Evolutionary conservation across 2,329 filamentous ascomycete genomes (phyloP).

Genomic region (Aureobasidium sp.): DNA sequence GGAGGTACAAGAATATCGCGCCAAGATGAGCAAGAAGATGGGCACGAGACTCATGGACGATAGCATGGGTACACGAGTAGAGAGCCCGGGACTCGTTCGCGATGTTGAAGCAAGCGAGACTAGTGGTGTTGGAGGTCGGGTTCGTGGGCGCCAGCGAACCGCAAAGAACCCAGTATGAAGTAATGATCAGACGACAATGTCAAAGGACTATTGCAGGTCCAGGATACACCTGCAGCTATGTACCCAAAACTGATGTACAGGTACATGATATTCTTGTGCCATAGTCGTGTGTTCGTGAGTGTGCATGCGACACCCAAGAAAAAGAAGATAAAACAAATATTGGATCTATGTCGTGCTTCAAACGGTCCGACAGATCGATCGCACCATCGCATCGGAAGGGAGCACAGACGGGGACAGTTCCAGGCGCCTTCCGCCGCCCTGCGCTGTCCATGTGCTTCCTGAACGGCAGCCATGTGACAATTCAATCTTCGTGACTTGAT

Average conservation of each 20-base stretch:
- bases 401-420: conserved; percentile 2
- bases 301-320: neutral
- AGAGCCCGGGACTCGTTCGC: conserved; percentile 24
- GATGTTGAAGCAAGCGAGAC: conserved; percentile 17
- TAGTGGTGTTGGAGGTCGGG: conserved; percentile 15
- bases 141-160: conserved; percentile 14
- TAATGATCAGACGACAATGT: neutral
- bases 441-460: neutral
- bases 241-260: neutral
- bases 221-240: neutral
- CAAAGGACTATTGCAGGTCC: neutral
- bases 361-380: neutral
- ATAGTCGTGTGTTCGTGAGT: neutral
- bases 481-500: neutral
- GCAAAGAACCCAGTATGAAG: neutral
- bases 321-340: neutral
- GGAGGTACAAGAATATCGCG: conserved; percentile 23
- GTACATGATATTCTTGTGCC: neutral
- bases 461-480: neutral
- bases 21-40: conserved; percentile 25
- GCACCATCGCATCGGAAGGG: neutral
- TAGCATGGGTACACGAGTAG: conserved; percentile 17
- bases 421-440: neutral
- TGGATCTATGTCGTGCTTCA: neutral
- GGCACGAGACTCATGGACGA: conserved; percentile 21